A percentile compares a stretch with the other conserved stretches of the same genome.
These are phyloP conservation scores for Biscogniauxia sp. DNA, from an alignment of 2,329 filamentous ascomycete species.

Conservation along the genomic window DNA sequence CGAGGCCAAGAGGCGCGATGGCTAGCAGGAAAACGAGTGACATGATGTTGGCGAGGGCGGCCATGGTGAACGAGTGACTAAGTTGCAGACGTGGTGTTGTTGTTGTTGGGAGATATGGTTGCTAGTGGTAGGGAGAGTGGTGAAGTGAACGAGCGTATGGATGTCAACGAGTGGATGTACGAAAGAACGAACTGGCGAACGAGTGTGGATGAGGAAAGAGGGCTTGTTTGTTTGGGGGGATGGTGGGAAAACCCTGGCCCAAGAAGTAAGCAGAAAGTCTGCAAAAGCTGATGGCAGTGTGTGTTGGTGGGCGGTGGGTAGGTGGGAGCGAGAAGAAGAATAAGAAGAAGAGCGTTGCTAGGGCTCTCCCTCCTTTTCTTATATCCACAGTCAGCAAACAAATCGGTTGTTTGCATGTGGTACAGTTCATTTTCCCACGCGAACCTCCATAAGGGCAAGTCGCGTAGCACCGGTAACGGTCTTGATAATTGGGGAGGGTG, in stretches of 20 bases:
- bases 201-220: not conserved
- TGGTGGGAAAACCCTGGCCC: too few relatives aligned
- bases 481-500: not conserved
- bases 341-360: not conserved
- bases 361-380: not conserved
- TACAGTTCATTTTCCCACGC: not conserved
- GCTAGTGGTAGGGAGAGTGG: too few relatives aligned
- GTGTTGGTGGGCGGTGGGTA: too few relatives aligned
- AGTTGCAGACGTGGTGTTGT: not conserved
- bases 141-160: too few relatives aligned
- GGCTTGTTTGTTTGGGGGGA: too few relatives aligned
- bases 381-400: not conserved
- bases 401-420: not conserved
- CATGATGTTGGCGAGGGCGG: not conserved
- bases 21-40: not conserved
- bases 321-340: not conserved
- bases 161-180: not conserved
- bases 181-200: not conserved
- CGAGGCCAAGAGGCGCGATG: not conserved
- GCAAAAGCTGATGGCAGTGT: not conserved
- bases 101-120: too few relatives aligned
- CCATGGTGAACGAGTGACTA: not conserved
- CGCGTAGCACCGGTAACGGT: not conserved
- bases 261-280: not conserved
- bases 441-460: not conserved